A percentile compares a stretch with the other conserved stretches of the same genome.
These are phyloP conservation scores for Rhizopus sp. DNA, from an alignment of 371 early-diverging fungal genomes.

Conservation along the genomic window DNA sequence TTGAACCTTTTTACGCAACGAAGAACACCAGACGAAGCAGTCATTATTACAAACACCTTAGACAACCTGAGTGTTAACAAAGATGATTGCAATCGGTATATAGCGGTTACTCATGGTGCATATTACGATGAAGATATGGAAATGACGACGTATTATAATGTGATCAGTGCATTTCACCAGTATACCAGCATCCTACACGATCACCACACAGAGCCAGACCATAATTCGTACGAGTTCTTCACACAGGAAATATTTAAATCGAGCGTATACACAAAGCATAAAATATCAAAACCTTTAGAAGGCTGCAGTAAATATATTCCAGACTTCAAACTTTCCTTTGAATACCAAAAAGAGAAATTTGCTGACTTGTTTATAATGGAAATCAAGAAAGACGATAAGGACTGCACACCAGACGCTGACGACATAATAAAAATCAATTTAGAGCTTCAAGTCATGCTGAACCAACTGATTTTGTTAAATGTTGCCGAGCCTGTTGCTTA, in stretches of 20 bases:
- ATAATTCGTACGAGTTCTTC: too few species aligned
- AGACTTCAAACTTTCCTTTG: conserved; percentile 10
- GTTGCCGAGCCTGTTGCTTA: conserved; percentile 3
- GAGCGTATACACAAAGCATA: too few species aligned
- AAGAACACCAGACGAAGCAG: conserved; percentile 3
- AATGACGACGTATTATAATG: conserved; percentile 1
- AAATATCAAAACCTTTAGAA: too few species aligned
- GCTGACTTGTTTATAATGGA: conserved; percentile 7
- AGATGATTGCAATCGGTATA: neutral
- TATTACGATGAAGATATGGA: conserved; percentile 3
- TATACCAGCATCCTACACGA: neutral
- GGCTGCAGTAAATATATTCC: neutral
- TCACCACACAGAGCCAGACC: conserved; percentile 7
- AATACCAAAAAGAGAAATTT: conserved; percentile 1
- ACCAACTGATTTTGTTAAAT: conserved; percentile 1
- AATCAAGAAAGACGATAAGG: conserved; percentile 8
- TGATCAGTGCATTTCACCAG: conserved; percentile 5
- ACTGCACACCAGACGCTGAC: neutral
- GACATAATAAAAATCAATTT: conserved; percentile 8
- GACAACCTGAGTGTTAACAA: conserved; percentile 1
- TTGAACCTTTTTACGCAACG: neutral
- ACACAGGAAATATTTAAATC: too few species aligned
- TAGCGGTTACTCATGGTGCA: neutral
- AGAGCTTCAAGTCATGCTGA: conserved; percentile 5
- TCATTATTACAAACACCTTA: neutral